Evolutionary conservation across 148 eudicot species (phyloP).

Genomic region (Fagopyrum esculentum): DNA sequence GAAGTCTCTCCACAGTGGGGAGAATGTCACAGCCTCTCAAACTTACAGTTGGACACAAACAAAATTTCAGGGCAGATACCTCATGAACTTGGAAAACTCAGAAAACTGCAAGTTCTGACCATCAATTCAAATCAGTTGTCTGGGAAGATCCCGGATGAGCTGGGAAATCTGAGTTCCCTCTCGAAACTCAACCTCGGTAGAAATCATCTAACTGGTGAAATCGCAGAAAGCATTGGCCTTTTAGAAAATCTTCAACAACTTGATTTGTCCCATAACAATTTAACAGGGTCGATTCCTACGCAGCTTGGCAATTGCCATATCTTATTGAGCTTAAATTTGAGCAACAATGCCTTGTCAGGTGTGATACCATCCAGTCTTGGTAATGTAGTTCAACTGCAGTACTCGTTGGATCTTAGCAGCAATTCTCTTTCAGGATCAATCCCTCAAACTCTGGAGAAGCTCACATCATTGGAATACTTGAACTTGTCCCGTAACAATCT

Average conservation of each 20-base stretch:
- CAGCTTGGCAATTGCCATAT: slow-evolving; percentile 16
- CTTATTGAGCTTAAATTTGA: slow-evolving; percentile 22
- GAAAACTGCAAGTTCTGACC: slow-evolving; percentile 3
- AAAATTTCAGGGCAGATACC: slow-evolving; percentile 15
- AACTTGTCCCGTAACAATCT: slow-evolving; percentile 28
- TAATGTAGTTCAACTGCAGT: slow-evolving; percentile 16
- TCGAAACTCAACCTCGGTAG: background rate
- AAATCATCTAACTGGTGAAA: slow-evolving; percentile 21
- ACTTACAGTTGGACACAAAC: slow-evolving; percentile 14
- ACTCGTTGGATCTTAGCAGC: slow-evolving; percentile 24
- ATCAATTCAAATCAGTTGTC: slow-evolving; percentile 24
- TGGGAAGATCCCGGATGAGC: slow-evolving; percentile 18
- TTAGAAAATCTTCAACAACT: slow-evolving; percentile 13
- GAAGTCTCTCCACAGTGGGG: slow-evolving; percentile 23
- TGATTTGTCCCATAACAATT: slow-evolving; percentile 23
- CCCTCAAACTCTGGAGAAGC: slow-evolving; percentile 26
- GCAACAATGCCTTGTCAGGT: slow-evolving; percentile 24
- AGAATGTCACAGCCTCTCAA: slow-evolving; percentile 19
- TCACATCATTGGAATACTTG: slow-evolving; percentile 17
- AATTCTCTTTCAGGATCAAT: slow-evolving; percentile 21
- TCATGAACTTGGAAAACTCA: background rate
- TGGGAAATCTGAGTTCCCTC: slow-evolving; percentile 10
- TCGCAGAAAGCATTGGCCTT: slow-evolving; percentile 27
- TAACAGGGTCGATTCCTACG: slow-evolving; percentile 23
- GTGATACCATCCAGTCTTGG: slow-evolving; percentile 23